Evolutionary conservation across 2,329 filamentous ascomycete species (phyloP), one percentile per base, ranked within the genome.

Genomic region (Pyrenochaeta sp.): DNA sequence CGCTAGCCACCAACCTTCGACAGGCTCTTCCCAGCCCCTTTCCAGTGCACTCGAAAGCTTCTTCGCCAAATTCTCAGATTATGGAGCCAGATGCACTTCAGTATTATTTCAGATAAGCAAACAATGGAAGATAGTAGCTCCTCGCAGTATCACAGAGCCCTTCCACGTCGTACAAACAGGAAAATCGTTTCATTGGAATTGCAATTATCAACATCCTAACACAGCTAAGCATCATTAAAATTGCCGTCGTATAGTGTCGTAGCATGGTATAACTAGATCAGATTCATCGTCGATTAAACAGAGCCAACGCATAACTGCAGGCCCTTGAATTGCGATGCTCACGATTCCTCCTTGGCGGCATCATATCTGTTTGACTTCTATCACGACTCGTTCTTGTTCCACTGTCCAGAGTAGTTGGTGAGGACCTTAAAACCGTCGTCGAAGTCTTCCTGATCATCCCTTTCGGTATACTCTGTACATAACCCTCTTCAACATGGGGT

Each of bases 261-360:
- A 42, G 9, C 7, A 22, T 7, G 22, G 39, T 1, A 45, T 45
- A 45, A 45, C 13, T 24, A 28, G 9, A 15, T 13, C 28, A 24
- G 5, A 4, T 32, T 48, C 34, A 56, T 28, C 34, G 50, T 28
- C 55, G 55, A 7, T 64, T 50, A 40, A 64, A 48, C 25, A 59
- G 15, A 46, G 54, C 52, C 13, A 64, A 51, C 8, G 61, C 61
- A 28, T 48, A 49, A 39, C 58, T 64, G 58, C 61, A 64, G 5
- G 58, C 52, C 8, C 61, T 58, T 22, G 61, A 64, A 25, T 51
- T 44, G 2, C 61, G 55, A 22, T 59, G 36, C 32, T 56, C 50
- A 9, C 48, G 55, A 15, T 48, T 48, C 10, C 50, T 56, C 15
- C 10, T 22, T 28, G 54, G 52, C 25, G 58, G 55, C 34, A 61